Percentiles rank a stretch among this genome's conserved stretches.
Evolutionary conservation across 257 asterid genomes (phyloP).

Genomic region (Cordia subcordata): DNA sequence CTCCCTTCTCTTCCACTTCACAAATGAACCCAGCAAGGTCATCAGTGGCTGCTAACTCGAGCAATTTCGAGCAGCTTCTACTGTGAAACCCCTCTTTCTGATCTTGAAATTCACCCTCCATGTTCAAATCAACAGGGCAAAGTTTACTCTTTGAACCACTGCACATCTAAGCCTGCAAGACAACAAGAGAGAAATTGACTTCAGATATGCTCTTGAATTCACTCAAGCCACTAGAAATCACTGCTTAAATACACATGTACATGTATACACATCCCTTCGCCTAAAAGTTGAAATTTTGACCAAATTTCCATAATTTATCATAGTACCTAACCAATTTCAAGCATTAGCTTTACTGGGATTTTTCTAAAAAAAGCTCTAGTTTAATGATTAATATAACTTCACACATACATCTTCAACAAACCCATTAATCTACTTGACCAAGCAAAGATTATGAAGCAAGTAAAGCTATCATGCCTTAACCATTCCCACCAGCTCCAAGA

Average conservation of each 20-base stretch:
- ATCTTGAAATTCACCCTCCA: slow-evolving; percentile 40
- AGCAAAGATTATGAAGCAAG: slow-evolving; percentile 9
- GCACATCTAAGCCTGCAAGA: slow-evolving; percentile 46
- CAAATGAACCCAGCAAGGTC: slow-evolving; percentile 48
- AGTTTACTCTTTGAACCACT: slow-evolving; percentile 35
- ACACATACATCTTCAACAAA: slow-evolving; percentile 2
- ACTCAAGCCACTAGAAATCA: too few relatives aligned
- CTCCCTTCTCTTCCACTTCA: slow-evolving; percentile 54
- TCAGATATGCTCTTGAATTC: slow-evolving; percentile 10
- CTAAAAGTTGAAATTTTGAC: neutral
- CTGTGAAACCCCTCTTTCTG: slow-evolving; percentile 13
- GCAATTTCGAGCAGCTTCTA: slow-evolving; percentile 54
- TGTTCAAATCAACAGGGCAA: slow-evolving; percentile 29
- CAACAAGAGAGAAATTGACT: slow-evolving; percentile 2
- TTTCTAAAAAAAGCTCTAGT: neutral
- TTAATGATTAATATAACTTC: neutral
- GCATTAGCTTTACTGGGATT: slow-evolving; percentile 1
- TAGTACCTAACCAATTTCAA: neutral
- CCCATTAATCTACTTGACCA: slow-evolving; percentile 1
- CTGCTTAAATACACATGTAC: neutral
- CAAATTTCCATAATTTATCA: neutral
- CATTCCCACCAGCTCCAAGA: slow-evolving; percentile 11
- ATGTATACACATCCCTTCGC: neutral
- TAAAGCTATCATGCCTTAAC: neutral
- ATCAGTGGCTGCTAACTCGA: slow-evolving; percentile 72